phyloP scores from a whole-genome alignment of 2,329 filamentous ascomycete genomes.

The Fusarium sacchari region DNA sequence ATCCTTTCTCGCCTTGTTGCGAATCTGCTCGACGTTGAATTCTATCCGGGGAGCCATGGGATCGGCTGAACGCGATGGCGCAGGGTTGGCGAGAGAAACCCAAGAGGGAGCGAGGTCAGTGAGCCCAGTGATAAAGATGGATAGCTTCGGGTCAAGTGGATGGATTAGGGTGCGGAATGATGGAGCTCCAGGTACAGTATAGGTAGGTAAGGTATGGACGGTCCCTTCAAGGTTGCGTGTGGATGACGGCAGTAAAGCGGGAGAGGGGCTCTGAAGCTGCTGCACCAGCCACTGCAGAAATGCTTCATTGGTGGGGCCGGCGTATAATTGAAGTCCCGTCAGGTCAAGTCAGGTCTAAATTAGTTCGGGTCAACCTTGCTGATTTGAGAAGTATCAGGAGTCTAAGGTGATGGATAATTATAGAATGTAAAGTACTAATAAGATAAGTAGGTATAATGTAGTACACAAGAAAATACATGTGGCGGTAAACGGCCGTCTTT shows the following conservation, averaged over 20 bases:
- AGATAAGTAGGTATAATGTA: too few relatives aligned
- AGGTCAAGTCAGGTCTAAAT: not conserved
- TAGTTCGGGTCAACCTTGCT: not conserved
- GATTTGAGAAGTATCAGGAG: not conserved
- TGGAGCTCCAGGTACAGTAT: conserved; percentile 8
- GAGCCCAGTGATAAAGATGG: conserved; percentile 15
- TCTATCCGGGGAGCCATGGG: conserved; percentile 75
- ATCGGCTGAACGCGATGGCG: conserved; percentile 53
- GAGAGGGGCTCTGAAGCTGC: conserved; percentile 6
- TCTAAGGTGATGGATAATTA: not conserved
- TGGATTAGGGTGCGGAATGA: not conserved
- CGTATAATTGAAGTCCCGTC: not conserved
- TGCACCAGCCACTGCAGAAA: not conserved
- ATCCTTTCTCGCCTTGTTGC: conserved; percentile 85
- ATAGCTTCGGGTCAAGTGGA: not conserved
- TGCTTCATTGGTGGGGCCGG: not conserved
- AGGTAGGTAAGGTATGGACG: not conserved
- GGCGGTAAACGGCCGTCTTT: not conserved
- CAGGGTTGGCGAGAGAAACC: conserved; percentile 12
- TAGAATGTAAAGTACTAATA: too few relatives aligned
- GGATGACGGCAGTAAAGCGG: conserved; percentile 39
- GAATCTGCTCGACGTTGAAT: conserved; percentile 80
- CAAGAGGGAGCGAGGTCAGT: conserved; percentile 28
- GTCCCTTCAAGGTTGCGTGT: conserved; percentile 7
- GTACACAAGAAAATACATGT: not conserved